Conservation (phyloP, 129 eudicot genomes). For the Flaveria linearis region DNA sequence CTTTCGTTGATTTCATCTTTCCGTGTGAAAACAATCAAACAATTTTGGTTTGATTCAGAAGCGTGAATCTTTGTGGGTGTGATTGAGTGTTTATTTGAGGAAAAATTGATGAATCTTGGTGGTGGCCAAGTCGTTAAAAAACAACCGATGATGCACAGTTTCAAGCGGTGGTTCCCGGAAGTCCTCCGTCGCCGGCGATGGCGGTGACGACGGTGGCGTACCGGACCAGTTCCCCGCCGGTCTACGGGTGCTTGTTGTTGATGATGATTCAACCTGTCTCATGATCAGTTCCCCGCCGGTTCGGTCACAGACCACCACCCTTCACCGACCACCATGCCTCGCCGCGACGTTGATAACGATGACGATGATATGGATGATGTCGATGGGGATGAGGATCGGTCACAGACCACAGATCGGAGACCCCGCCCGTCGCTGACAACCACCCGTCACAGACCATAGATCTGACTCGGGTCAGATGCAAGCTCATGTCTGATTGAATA, state of each 20-base stretch:
- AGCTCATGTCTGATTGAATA: no score
- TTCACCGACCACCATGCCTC: no score
- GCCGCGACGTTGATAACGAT: no score
- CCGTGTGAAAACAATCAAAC: conserved; percentile 17
- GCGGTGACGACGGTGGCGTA: conserved; percentile 31
- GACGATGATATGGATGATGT: no score
- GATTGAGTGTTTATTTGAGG: conserved; percentile 32
- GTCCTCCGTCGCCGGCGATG: conserved; percentile 26
- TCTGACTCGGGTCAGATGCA: no score
- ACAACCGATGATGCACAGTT: conserved; percentile 34
- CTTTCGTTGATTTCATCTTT: conserved; percentile 17
- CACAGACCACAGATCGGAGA: no score
- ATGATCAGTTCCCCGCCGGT: no score
- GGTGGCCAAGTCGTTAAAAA: conserved; percentile 32
- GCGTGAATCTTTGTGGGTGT: conserved; percentile 24
- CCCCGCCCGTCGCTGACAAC: no score
- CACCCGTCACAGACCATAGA: no score
- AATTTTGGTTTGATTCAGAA: conserved; percentile 26
- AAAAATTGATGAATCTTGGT: conserved; percentile 39
- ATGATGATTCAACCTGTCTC: conserved; percentile 71
- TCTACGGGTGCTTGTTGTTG: conserved; percentile 65
- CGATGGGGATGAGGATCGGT: no score
- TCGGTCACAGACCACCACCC: no score
- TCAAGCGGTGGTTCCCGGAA: conserved; percentile 40
- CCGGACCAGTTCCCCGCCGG: conserved; percentile 63